These are phyloP conservation scores for Neoscytalidium dimidiatum DNA, from an alignment of 2,329 filamentous ascomycete genomes.

Conservation along the genomic window DNA sequence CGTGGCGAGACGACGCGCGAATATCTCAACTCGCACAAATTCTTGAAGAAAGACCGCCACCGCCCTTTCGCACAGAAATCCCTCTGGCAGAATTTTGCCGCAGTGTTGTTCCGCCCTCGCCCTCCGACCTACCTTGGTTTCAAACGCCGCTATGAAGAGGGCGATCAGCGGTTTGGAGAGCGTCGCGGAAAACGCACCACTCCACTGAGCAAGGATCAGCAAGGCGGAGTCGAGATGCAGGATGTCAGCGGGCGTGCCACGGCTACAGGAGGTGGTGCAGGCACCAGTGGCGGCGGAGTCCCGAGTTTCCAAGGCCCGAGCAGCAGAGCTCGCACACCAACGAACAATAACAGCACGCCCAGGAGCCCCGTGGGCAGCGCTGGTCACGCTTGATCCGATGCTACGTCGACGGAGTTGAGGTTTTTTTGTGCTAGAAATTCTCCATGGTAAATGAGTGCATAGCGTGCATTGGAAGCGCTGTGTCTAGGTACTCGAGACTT, in stretches of 20 bases:
- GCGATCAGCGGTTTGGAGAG: slow-evolving; percentile 79
- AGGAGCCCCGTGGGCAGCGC: slow-evolving; percentile 11
- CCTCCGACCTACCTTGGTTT: slow-evolving; percentile 88
- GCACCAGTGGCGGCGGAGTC: background rate
- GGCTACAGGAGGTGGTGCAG: background rate
- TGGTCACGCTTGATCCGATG: slow-evolving; percentile 2
- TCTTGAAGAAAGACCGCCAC: slow-evolving; percentile 87
- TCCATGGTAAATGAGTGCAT: background rate
- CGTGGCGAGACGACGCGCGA: slow-evolving; percentile 94
- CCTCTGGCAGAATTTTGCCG: slow-evolving; percentile 74
- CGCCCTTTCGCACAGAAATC: slow-evolving; percentile 82
- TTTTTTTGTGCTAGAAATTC: background rate
- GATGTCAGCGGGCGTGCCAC: slow-evolving; percentile 28
- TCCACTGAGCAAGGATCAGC: slow-evolving; percentile 53
- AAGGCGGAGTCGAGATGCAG: slow-evolving; percentile 72
- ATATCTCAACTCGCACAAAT: slow-evolving; percentile 95
- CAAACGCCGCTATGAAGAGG: slow-evolving; percentile 73
- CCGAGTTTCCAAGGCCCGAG: slow-evolving; percentile 8
- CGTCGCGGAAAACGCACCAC: slow-evolving; percentile 55
- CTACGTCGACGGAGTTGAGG: background rate
- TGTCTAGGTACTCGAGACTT: background rate
- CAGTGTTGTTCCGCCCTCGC: slow-evolving; percentile 79
- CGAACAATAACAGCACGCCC: slow-evolving; percentile 12
- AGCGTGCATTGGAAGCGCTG: background rate
- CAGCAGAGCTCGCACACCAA: slow-evolving; percentile 7